Evolutionary conservation across 2,329 filamentous ascomycete genomes (phyloP), one percentile per base, ranked within the genome.

Genomic region (Coniochaeta ligniaria): DNA sequence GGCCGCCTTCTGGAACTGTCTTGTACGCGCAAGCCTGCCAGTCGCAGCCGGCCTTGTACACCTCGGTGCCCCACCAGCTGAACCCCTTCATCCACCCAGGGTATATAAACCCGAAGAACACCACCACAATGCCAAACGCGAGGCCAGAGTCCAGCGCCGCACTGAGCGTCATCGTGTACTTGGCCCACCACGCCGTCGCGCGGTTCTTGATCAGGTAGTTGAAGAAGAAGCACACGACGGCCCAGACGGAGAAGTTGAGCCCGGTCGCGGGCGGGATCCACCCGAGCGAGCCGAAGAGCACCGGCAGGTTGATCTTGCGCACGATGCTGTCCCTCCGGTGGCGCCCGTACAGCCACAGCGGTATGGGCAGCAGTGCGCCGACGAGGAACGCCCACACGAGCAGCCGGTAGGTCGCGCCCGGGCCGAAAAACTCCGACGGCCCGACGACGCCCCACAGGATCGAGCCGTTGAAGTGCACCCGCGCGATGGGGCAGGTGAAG

Each of bases 361-460:
- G 80, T 17, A 95, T 79, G 0, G 92, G 92, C 0, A 90, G 83
- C 26, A 94, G 69, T 36, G 89, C 88, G 26, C 92, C 92, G 24
- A 94, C 73, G 4, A 89, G 81, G 74, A 96, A 96, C 60, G 89
- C 91, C 89, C 89, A 96, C 2, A 96, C 83, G 1, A 96, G 80
- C 9, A 84, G 81, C 20, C 88, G 83, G 71, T 96, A 96, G 7
- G 90, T 85, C 17, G 90, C 90, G 35, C 81, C 81, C 1, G 83
- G 82, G 0, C 91, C 91, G 67, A 96, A 96, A 78, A 96, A 95
- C 67, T 93, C 87, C 60, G 80, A 75, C 0, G 92, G 92, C 0
- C 92, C 92, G 14, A 96, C 90, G 7, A 96, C 90, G 54, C 92
- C 92, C 92, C 92, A 96, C 3, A 96, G 83, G 60, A 96, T 93